Base-by-base conservation (phyloP, 2,329 filamentous ascomycete genomes). In the Sporothrix mexicana region DNA sequence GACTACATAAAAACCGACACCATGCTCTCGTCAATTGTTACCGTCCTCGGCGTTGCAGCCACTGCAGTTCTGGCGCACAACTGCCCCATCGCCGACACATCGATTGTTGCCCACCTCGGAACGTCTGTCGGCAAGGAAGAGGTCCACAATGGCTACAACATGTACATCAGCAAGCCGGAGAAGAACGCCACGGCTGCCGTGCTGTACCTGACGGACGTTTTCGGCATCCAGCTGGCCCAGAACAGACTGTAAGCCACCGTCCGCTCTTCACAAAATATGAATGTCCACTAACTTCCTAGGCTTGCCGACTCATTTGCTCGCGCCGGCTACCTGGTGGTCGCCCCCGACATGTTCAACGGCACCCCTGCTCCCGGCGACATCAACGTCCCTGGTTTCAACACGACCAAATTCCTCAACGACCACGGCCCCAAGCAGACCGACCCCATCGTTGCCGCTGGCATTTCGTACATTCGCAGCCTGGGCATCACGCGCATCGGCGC, bases 221-320 rank as follows among this genome's bases (percentile, higher is more conserved):
- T 77, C 59, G 79, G 78, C 51, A 74, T 80, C 47, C 74, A 75
- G 51, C 74, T 79, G 23, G 23, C 69, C 36, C 69, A 79, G 71
- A 79, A 79, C 72, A 79, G 77, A 66, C 76, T 78, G 76, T 77
- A n/a, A 23, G 78, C 74, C 30, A 8, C 30, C 15, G 1, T 0
- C 30, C 12, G 0, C 17, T 17, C 0, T 3, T 43, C 17, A 1
- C 1, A 4, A 9, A 13, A 41, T 5, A 3, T 20, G 23, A 9
- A 15, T 5, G 43, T 8, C 3, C n/a, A 61, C 53, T 57, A 2
- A 64, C 36, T 9, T 13, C 3, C 8, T 55, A 80, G 79, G 0
- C 77, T 92, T 74, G 90, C 89, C 77, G 91, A 93, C 82, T 85
- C 88, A 77, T 90, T 88, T 80, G 91, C 91, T 70, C 85, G 86